Base-by-base conservation (phyloP, 2,329 filamentous ascomycete genomes). In the Lasiodiplodia theobromae region DNA sequence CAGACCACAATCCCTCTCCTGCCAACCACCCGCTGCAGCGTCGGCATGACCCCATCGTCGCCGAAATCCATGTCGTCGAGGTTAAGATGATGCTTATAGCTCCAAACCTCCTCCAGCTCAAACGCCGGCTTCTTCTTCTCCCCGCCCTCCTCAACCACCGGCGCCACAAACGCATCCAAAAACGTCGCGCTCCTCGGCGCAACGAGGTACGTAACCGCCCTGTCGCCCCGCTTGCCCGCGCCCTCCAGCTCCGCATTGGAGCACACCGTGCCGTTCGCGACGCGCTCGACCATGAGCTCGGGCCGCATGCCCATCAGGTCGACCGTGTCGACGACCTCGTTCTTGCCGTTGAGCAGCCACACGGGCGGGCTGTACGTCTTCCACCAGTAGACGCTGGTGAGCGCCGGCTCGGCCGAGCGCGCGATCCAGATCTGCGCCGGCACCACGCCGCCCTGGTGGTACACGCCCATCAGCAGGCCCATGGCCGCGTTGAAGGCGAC, bases 361-460 rank as follows among this genome's bases (percentile, higher is more conserved):
- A 91, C 90, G 0, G 92, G 92, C 21, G 92, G 92, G 76, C 89
- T 92, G 76, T 94, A 94, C 1, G 92, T 94, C 78, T 94, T 94
- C 92, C 92, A 95, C 92, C 92, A 95, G 63, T 92, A 84, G 3
- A 90, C 90, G 40, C 90, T 85, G 5, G 57, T 60, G 16, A 68
- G 34, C 2, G 23, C 34, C 71, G 91, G 72, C 23, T 77, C 89
- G 4, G 87, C 85, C 71, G 92, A 89, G 67, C 87, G 87, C 74
- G 89, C 91, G 75, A 95, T 84, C 76, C 92, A 92, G 0, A 91
- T 88, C 74, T 95, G 92, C 7, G 88, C 89, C 0, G 92, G 91
- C 1, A 95, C 86, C 31, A 94, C 87, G 53, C 92, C 92, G 34
- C 91, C 92, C 80, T 95, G 92, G 77, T 95, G 92, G 75, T 93